Percentiles rank a stretch among this genome's conserved stretches.
Conservation (phyloP, 2,329 filamentous ascomycete species). For the Pyricularia sp. region DNA sequence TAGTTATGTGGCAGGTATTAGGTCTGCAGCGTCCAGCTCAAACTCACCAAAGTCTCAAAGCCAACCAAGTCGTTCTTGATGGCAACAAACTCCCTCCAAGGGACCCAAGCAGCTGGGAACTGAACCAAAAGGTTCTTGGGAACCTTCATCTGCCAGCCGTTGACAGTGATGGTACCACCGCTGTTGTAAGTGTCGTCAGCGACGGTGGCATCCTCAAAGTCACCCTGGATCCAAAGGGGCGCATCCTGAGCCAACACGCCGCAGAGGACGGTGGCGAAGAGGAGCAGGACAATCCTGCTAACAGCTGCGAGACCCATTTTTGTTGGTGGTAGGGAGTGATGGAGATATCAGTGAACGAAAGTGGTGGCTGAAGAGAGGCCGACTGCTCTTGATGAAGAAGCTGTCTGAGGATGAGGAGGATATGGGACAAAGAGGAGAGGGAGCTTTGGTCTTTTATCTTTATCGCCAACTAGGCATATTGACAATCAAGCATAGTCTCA, state of each 20-base stretch:
- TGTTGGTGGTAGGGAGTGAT: not conserved
- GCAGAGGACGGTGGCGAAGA: not conserved
- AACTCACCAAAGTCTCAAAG: slow-evolving; percentile 23
- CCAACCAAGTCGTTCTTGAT: slow-evolving; percentile 20
- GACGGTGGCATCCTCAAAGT: slow-evolving; percentile 21
- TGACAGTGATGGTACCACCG: slow-evolving; percentile 34
- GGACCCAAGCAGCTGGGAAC: slow-evolving; percentile 35
- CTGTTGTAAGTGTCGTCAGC: slow-evolving; percentile 29
- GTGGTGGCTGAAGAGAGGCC: not conserved
- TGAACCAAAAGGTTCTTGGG: slow-evolving; percentile 40
- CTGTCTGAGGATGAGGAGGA: not conserved
- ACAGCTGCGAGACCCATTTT: slow-evolving; percentile 1
- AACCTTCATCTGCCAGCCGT: slow-evolving; percentile 32
- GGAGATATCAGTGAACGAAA: not conserved
- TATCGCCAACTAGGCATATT: too few species aligned
- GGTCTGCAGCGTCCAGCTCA: not conserved
- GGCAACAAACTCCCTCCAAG: slow-evolving; percentile 27
- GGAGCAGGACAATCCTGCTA: not conserved
- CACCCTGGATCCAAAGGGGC: slow-evolving; percentile 23
- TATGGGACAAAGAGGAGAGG: not conserved
- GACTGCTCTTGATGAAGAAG: not conserved
- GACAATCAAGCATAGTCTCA: too few species aligned
- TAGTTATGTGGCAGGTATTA: too few species aligned
- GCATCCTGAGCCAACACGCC: slow-evolving; percentile 12
- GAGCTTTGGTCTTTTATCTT: not conserved